These are phyloP conservation scores for Musa acuminata DNA, from an alignment of 176 grass and related monocot genomes.

Conservation along the genomic window DNA sequence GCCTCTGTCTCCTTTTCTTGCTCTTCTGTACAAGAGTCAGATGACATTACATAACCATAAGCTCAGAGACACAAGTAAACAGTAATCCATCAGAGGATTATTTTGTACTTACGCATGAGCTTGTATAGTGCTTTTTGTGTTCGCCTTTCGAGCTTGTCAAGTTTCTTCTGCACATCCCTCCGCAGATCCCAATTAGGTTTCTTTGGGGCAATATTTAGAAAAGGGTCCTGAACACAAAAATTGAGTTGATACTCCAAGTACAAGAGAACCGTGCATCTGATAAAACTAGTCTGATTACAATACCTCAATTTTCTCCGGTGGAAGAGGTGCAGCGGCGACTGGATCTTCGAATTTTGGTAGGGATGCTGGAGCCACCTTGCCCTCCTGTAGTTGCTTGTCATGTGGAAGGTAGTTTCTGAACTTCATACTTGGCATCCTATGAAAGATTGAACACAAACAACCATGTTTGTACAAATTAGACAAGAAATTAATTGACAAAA, in stretches of 20 bases:
- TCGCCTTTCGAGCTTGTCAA: constrained; percentile 84
- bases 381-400: constrained; percentile 77
- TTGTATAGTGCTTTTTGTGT: constrained; percentile 83
- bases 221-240: constrained; percentile 52
- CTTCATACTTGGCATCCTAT: constrained; percentile 62
- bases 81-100: background rate
- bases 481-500: background rate
- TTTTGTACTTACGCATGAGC: constrained; percentile 50
- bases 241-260: background rate
- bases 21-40: constrained; percentile 38
- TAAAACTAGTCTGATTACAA: background rate
- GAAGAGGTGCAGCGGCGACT: constrained; percentile 35
- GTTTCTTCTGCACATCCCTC: constrained; percentile 78
- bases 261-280: background rate
- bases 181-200: constrained; percentile 96
- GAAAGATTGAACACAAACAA: constrained; percentile 5
- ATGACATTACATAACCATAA: background rate
- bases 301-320: constrained; percentile 61
- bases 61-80: background rate
- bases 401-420: constrained; percentile 99
- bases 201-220: constrained; percentile 91
- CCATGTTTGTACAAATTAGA: background rate
- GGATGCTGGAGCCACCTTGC: constrained; percentile 56
- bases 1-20: constrained; percentile 68
- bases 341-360: constrained; percentile 91